A percentile compares a stretch with the other conserved stretches of the same genome.
Conservation (phyloP, 1,284 basidiomycete genomes). For the Leccinum ambiguum region DNA sequence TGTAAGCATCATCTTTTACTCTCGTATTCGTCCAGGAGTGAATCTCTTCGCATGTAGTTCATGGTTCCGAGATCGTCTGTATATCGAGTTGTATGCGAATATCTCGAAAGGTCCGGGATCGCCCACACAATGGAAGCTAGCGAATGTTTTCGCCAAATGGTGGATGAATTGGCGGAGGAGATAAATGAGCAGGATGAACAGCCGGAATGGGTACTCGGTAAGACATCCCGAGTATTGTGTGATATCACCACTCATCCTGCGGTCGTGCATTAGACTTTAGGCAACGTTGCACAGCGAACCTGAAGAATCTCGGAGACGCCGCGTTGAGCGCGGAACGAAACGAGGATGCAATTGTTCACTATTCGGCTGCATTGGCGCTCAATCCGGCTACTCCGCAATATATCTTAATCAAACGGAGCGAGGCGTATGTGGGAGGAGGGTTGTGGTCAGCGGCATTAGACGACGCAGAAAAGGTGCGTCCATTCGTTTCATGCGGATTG, state of each 20-base stretch:
- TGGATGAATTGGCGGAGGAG: background rate
- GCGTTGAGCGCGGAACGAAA: background rate
- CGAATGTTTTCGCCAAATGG: background rate
- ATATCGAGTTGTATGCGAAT: background rate
- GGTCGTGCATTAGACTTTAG: background rate
- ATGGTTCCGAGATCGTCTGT: background rate
- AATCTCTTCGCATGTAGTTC: background rate
- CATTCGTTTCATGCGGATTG: background rate
- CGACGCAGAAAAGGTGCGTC: background rate
- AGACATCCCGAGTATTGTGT: background rate
- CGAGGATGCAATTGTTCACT: background rate
- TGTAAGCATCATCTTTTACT: background rate
- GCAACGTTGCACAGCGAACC: too few species aligned
- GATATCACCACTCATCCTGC: background rate
- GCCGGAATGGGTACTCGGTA: background rate
- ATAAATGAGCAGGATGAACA: background rate
- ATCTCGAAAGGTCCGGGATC: background rate
- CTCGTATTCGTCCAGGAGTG: background rate
- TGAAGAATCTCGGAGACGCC: background rate
- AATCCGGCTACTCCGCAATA: background rate
- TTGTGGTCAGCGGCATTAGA: background rate
- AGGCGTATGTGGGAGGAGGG: background rate
- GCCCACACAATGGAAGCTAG: background rate
- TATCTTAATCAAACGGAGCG: background rate
- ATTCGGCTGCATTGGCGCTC: background rate